phyloP scores from a whole-genome alignment of 306 rosid species.

The Cyamopsis tetragonoloba region DNA sequence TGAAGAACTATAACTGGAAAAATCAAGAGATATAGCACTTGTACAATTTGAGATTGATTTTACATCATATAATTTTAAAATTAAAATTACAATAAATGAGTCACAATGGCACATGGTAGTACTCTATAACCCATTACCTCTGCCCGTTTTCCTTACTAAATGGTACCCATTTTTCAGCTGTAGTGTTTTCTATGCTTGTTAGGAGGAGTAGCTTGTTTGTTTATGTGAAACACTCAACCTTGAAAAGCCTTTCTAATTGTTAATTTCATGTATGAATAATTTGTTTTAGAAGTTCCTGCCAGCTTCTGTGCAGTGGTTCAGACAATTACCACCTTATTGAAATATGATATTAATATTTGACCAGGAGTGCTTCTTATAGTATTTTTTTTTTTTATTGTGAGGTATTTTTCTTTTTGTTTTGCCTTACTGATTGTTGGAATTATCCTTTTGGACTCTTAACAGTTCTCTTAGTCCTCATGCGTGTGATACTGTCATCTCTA shows the following conservation, averaged over 20 bases:
- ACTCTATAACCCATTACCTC: background rate
- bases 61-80: background rate
- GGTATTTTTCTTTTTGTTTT: background rate
- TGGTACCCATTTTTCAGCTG: constrained; percentile 4
- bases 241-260: background rate
- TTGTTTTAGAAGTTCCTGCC: constrained; percentile 8
- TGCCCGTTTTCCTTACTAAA: background rate
- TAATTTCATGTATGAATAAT: background rate
- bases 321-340: background rate
- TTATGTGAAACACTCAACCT: background rate
- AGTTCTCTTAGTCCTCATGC: constrained; percentile 6
- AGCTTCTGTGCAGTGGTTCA: constrained; percentile 14
- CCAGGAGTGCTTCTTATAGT: background rate
- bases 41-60: constrained; percentile 4
- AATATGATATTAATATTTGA: constrained; percentile 15
- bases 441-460: constrained; percentile 6
- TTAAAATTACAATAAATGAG: background rate
- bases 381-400: background rate
- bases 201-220: background rate
- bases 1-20: background rate
- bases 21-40: background rate
- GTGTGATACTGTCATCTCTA: constrained; percentile 12
- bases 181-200: constrained; percentile 6
- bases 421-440: constrained; percentile 12
- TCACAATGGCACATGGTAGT: background rate